Percentiles rank a stretch among this genome's conserved stretches.
These are phyloP conservation scores for Gynandropsis gynandra DNA, from an alignment of 345 rosid genomes.

Conservation along the genomic window DNA sequence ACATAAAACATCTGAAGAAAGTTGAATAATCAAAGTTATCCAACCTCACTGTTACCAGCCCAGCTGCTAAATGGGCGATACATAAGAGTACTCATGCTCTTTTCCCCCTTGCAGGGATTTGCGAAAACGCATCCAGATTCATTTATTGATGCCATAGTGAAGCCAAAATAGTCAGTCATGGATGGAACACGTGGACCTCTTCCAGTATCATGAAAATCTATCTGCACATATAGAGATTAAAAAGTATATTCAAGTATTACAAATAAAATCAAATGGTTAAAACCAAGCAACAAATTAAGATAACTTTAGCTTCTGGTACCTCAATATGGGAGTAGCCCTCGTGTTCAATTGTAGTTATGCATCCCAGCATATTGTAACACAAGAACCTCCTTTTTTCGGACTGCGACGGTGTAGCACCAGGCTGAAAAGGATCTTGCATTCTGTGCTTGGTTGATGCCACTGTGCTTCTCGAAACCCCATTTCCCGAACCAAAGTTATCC, in stretches of 20 bases:
- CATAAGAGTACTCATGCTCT: conserved; percentile 88
- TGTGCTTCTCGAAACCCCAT: conserved; percentile 30
- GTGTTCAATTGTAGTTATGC: conserved; percentile 75
- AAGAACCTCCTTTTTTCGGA: conserved; percentile 72
- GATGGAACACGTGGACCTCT: conserved; percentile 89
- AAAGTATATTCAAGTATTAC: conserved; percentile 6
- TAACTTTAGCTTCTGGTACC: conserved; percentile 33
- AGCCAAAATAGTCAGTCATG: conserved; percentile 93
- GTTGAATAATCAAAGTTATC: conserved; percentile 13
- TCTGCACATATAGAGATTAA: conserved; percentile 52
- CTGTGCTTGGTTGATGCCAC: conserved; percentile 37
- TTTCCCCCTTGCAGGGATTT: conserved; percentile 87
- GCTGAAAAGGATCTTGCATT: conserved; percentile 93
- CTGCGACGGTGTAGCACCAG: conserved; percentile 70
- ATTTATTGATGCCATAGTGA: conserved; percentile 85
- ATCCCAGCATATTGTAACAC: conserved; percentile 93
- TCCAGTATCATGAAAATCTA: conserved; percentile 94
- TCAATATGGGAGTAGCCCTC: conserved; percentile 93
- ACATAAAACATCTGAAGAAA: conserved; percentile 10
- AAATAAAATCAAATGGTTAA: not conserved
- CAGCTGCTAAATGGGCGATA: conserved; percentile 85
- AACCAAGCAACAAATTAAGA: conserved; percentile 1
- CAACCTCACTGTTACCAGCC: conserved; percentile 91
- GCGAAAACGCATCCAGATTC: conserved; percentile 93
- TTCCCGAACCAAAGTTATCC: conserved; percentile 37